Evolutionary conservation across 2,329 filamentous ascomycete species (phyloP), one percentile per base, ranked within the genome.

Genomic region (Colletotrichum neosansevieriae): DNA sequence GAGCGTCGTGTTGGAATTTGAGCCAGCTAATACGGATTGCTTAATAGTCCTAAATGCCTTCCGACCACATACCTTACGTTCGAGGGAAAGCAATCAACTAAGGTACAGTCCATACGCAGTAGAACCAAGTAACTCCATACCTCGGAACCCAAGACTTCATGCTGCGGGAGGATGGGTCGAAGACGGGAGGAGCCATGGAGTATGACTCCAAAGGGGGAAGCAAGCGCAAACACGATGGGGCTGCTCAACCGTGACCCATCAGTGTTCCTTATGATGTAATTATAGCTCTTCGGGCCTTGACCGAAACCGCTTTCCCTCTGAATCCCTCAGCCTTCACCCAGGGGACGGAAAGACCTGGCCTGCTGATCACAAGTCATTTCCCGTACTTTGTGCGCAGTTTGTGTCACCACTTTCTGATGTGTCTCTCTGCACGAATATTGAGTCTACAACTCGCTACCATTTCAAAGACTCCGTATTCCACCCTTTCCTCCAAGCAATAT

Each of bases 181-280:
- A 50, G 3, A 42, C 29, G 32, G 50, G n/a, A 63, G n/a, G 44
- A 58, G 45, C 24, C 7, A 58, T 21, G 21, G 6, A 50, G 42
- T 15, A 21, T 32, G 19, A 47, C 40, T 17, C 24, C 11, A 10
- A 5, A 36, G 15, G n/a, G n/a, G n/a, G 7, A 58, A 24, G 49
- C 6, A 49, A 24, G 11, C 19, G 47, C 58, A 19, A 29, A 34
- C 2, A 38, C 11, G 11, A 13, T 13, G 36, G 29, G 36, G 36
- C 36, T 32, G 15, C 19, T 29, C 11, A 56, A 38, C 34, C 38
- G 7, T 54, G 36, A 54, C 36, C 44, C 58, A 32, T 51, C 24
- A n/a, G 7, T 21, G 15, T 17, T 45, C 36, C 36, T 50, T 57
- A 69, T 66, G 61, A 69, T 66, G 66, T 69, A 69, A 69, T 69